phyloP scores from a whole-genome alignment of 139 green algal genomes.

The Closterium sp. region DNA sequence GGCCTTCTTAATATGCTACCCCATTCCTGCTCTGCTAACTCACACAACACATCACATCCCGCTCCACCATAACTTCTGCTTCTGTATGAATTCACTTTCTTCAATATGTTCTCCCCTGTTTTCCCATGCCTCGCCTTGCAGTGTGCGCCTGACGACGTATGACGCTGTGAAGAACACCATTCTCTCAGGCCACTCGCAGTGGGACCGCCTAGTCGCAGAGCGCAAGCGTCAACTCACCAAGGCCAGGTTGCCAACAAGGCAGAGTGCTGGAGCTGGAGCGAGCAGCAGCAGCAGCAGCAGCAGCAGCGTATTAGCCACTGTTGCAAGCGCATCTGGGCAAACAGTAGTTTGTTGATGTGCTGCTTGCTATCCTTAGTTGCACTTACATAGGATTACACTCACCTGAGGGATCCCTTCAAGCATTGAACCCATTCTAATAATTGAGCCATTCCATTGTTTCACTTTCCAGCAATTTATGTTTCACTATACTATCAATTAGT shows the following conservation, averaged over 20 bases:
- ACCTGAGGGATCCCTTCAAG: too few species aligned
- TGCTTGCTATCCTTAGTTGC: neutral
- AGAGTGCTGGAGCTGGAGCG: neutral
- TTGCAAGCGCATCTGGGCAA: neutral
- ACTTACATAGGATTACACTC: neutral
- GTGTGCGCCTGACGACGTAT: conserved; percentile 76
- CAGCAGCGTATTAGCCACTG: neutral
- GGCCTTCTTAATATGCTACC: neutral
- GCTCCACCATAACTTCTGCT: too few species aligned
- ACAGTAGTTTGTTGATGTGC: neutral
- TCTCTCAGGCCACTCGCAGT: neutral
- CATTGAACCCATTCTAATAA: too few species aligned
- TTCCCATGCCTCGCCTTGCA: conserved; percentile 7
- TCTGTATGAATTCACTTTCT: too few species aligned
- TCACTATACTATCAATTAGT: too few species aligned
- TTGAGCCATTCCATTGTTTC: too few species aligned
- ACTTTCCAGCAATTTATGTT: too few species aligned
- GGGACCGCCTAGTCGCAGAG: neutral
- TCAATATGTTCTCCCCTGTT: neutral
- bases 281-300: neutral
- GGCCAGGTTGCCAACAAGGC: neutral
- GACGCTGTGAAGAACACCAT: conserved; percentile 13
- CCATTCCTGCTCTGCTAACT: neutral
- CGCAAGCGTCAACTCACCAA: neutral
- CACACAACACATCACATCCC: too few species aligned